A percentile compares a stretch with the other conserved stretches of the same genome.
phyloP scores from a whole-genome alignment of 2,329 filamentous ascomycete genomes.

The Pleoardoris graminearum region DNA sequence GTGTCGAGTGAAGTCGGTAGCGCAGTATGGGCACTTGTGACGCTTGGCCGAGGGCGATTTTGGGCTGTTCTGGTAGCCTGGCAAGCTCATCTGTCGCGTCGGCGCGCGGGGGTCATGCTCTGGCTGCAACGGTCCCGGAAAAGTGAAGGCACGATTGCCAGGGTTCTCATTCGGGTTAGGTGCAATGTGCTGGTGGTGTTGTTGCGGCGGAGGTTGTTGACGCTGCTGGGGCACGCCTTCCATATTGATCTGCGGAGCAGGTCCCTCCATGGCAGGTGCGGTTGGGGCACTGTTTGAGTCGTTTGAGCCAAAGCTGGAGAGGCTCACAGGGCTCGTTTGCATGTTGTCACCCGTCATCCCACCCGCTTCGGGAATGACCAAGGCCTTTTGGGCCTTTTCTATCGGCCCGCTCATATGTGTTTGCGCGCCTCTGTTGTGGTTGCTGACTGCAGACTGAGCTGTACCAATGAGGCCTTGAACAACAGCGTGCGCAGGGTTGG shows the following conservation, averaged over 20 bases:
- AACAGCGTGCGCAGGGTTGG: conserved; percentile 52
- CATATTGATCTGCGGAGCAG: conserved; percentile 52
- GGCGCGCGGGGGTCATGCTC: conserved; percentile 55
- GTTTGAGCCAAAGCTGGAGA: conserved; percentile 58
- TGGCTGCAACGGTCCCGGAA: conserved; percentile 60
- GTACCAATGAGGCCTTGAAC: conserved; percentile 51
- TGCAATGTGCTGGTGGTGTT: conserved; percentile 40
- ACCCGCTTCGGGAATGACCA: conserved; percentile 52
- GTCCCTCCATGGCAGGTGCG: conserved; percentile 55
- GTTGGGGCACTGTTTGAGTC: conserved; percentile 53
- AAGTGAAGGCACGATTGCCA: conserved; percentile 64
- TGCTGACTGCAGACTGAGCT: conserved; percentile 48
- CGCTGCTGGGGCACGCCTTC: conserved; percentile 44
- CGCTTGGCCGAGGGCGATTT: conserved; percentile 80
- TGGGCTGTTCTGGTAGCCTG: conserved; percentile 61
- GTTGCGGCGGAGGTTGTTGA: conserved; percentile 25
- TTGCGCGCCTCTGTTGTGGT: conserved; percentile 47
- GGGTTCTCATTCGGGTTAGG: conserved; percentile 42
- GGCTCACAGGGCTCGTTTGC: conserved; percentile 58
- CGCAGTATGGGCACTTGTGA: conserved; percentile 95
- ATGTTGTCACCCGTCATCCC: conserved; percentile 48
- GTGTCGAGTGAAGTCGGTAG: conserved; percentile 94
- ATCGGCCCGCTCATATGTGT: conserved; percentile 55
- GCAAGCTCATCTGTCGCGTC: conserved; percentile 62
- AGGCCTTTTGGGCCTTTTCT: conserved; percentile 52